A percentile compares a stretch with the other conserved stretches of the same genome.
phyloP scores from a whole-genome alignment of 352 stramenopile species.

The Pythium sp. region DNA sequence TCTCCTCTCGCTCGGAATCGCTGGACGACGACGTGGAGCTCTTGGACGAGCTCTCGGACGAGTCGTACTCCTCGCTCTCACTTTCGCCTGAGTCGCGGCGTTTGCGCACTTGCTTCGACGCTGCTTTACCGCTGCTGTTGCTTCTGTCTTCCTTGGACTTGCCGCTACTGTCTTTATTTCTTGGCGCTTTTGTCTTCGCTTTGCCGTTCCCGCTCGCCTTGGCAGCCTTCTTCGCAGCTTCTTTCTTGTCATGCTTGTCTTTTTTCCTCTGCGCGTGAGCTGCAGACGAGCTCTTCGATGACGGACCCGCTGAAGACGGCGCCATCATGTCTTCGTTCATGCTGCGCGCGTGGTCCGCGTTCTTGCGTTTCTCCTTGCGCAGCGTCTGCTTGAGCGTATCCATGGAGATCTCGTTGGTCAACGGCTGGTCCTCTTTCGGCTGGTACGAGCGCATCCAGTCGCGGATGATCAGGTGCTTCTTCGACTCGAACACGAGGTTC shows the following conservation, averaged over 20 bases:
- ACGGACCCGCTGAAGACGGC: neutral
- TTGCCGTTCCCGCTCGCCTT: slow-evolving; percentile 16
- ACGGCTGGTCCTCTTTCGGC: slow-evolving; percentile 44
- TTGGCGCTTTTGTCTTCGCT: slow-evolving; percentile 9
- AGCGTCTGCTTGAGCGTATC: slow-evolving; percentile 47
- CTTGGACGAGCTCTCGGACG: slow-evolving; percentile 22
- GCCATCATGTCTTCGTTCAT: slow-evolving; percentile 45
- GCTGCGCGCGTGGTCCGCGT: slow-evolving; percentile 30
- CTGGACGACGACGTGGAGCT: slow-evolving; percentile 22
- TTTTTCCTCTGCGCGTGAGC: slow-evolving; percentile 20
- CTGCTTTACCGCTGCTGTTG: slow-evolving; percentile 12
- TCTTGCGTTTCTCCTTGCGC: slow-evolving; percentile 49
- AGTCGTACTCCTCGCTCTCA: slow-evolving; percentile 36
- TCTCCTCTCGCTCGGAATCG: slow-evolving; percentile 28
- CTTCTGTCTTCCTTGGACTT: slow-evolving; percentile 13
- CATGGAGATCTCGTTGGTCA: slow-evolving; percentile 53
- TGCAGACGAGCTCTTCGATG: slow-evolving; percentile 5
- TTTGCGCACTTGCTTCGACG: neutral
- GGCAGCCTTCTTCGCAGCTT: slow-evolving; percentile 5
- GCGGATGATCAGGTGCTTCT: slow-evolving; percentile 59
- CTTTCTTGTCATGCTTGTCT: slow-evolving; percentile 23
- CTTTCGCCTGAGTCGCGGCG: slow-evolving; percentile 21
- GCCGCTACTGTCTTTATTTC: slow-evolving; percentile 9
- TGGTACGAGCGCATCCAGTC: slow-evolving; percentile 79
- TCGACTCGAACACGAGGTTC: slow-evolving; percentile 44